Evolutionary conservation across 176 grass and related monocot species (phyloP).

Genomic region (Eleusine indica): DNA sequence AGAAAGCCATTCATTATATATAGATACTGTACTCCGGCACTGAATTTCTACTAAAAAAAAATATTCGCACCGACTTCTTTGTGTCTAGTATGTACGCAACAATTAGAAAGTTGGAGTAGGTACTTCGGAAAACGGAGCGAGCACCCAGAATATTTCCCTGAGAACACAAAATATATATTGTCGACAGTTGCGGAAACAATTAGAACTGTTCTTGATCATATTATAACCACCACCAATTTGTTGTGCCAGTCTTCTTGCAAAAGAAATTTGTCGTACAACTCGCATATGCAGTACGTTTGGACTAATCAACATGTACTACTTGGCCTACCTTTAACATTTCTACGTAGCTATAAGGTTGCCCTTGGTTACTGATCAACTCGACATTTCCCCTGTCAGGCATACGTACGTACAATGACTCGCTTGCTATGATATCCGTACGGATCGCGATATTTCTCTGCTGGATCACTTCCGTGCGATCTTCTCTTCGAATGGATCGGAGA

Average conservation of each 20-base stretch:
- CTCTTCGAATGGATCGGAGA: neutral
- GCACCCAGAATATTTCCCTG: neutral
- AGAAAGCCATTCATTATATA: too few species aligned
- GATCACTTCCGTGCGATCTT: slow-evolving; percentile 17
- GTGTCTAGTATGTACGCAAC: neutral
- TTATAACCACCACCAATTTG: neutral
- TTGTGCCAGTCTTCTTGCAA: too few species aligned
- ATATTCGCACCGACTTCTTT: neutral
- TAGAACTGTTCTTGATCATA: neutral
- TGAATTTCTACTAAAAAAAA: neutral
- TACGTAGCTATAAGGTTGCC: too few species aligned
- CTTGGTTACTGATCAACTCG: too few species aligned
- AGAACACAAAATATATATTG: neutral
- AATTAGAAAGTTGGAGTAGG: neutral
- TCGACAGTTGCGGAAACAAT: neutral
- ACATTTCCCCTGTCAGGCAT: too few species aligned
- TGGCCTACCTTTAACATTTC: too few species aligned
- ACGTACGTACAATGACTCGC: too few species aligned
- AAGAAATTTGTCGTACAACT: too few species aligned
- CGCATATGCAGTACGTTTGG: too few species aligned
- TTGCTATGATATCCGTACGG: too few species aligned
- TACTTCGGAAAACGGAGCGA: neutral
- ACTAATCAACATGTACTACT: too few species aligned
- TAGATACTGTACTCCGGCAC: neutral
- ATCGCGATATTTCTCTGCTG: neutral